phyloP scores from a whole-genome alignment of 768 basidiomycete genomes.

The Lentinus brumalis region DNA sequence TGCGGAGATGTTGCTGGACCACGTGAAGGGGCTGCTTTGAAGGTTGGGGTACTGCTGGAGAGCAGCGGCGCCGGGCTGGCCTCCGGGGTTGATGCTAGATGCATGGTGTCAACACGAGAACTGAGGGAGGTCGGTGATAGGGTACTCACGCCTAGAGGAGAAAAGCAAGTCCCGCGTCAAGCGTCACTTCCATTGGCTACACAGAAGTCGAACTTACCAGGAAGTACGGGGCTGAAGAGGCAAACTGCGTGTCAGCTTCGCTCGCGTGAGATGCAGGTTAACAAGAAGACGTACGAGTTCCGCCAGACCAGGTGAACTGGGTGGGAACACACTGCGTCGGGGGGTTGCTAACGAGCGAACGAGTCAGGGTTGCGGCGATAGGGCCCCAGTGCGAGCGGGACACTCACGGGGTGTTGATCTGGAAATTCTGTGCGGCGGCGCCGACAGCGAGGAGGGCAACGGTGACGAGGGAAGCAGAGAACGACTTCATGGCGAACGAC shows the following conservation, averaged over 20 bases:
- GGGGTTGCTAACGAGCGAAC: conserved; percentile 38
- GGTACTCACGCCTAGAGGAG: conserved; percentile 36
- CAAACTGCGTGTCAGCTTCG: conserved; percentile 6
- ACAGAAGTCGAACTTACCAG: conserved; percentile 48
- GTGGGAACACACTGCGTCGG: conserved; percentile 55
- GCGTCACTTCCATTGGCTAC: neutral
- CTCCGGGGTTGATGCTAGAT: conserved; percentile 56
- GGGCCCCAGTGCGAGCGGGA: neutral
- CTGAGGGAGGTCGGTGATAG: neutral
- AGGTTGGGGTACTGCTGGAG: conserved; percentile 49
- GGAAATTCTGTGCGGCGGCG: conserved; percentile 49
- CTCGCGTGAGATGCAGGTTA: neutral
- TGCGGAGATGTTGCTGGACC: conserved; percentile 52
- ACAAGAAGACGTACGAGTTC: conserved; percentile 45
- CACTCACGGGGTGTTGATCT: conserved; percentile 75
- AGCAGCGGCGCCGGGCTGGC: conserved; percentile 43
- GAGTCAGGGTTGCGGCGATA: conserved; percentile 5
- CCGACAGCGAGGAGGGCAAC: conserved; percentile 41
- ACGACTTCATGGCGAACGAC: conserved; percentile 43
- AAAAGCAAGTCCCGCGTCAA: neutral
- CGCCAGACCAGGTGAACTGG: conserved; percentile 56
- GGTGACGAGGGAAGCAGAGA: conserved; percentile 41
- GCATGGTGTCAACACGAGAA: neutral
- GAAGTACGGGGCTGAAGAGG: conserved; percentile 56
- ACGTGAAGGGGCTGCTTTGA: conserved; percentile 47